These are phyloP conservation scores for Alternaria dauci DNA, from an alignment of 2,329 filamentous ascomycete genomes.

Conservation along the genomic window DNA sequence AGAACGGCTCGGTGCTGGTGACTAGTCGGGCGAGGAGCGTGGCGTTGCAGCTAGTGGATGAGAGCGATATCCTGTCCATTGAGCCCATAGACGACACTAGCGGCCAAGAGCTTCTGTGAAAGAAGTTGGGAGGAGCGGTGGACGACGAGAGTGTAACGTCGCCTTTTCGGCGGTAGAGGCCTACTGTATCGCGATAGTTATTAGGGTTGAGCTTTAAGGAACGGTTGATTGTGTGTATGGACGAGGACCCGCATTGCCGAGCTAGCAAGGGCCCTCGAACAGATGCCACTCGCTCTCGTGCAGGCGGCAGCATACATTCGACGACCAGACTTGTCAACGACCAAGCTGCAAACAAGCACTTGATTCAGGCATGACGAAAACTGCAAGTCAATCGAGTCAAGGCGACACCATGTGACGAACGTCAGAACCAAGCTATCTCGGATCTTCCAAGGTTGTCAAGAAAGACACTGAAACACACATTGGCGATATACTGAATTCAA, in stretches of 20 bases:
- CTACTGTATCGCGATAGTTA: too few relatives aligned
- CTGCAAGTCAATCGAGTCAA: not conserved
- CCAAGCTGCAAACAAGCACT: not conserved
- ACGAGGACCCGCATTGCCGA: slow-evolving; percentile 5
- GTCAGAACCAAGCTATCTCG: too few relatives aligned
- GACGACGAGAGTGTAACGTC: too few relatives aligned
- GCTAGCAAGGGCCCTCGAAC: slow-evolving; percentile 35
- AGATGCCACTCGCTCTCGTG: slow-evolving; percentile 47
- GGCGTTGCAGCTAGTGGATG: slow-evolving; percentile 18
- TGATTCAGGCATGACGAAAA: not conserved
- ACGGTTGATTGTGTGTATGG: too few relatives aligned
- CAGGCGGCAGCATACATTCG: slow-evolving; percentile 48
- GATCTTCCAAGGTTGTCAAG: too few relatives aligned
- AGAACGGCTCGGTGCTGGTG: slow-evolving; percentile 22
- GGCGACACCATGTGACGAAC: too few relatives aligned
- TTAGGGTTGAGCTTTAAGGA: too few relatives aligned
- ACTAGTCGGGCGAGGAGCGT: slow-evolving; percentile 21
- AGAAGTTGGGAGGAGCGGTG: slow-evolving; percentile 11
- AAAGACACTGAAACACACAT: too few relatives aligned
- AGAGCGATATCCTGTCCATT: slow-evolving; percentile 9
- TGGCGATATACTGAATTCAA: too few relatives aligned
- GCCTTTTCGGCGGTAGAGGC: too few relatives aligned
- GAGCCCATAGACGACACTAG: slow-evolving; percentile 21
- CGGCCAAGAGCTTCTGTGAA: slow-evolving; percentile 9
- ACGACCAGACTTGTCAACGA: not conserved